Conservation (phyloP, 192 early-diverging fungal species). For the Rhizophagus clarus region DNA sequence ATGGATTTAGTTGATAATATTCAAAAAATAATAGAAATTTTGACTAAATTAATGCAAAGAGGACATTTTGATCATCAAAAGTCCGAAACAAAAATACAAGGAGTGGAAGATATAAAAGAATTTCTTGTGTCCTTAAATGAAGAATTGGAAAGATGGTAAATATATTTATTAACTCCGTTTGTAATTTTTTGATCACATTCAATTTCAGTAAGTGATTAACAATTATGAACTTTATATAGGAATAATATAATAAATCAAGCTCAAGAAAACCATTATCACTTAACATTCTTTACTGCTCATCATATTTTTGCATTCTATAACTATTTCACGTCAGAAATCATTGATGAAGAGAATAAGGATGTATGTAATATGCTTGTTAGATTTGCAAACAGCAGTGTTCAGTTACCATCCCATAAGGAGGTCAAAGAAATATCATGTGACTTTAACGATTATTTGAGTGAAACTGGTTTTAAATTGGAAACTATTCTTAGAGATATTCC, state of each 20-base stretch:
- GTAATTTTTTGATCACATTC: not conserved
- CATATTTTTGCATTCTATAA: slow-evolving; percentile 30
- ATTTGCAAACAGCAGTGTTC: slow-evolving; percentile 8
- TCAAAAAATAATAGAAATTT: slow-evolving; percentile 15
- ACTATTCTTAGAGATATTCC: not conserved
- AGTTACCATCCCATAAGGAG: not conserved
- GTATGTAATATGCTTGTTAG: slow-evolving; percentile 10
- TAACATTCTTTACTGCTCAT: slow-evolving; percentile 27
- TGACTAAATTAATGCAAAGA: slow-evolving; percentile 27
- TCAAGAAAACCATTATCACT: slow-evolving; percentile 27
- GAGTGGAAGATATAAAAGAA: slow-evolving; percentile 1
- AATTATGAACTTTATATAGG: not conserved
- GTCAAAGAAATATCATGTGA: not conserved
- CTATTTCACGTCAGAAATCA: slow-evolving; percentile 8
- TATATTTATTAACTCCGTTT: not conserved
- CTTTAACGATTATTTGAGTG: not conserved
- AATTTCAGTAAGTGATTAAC: not conserved
- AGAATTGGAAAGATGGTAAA: slow-evolving; percentile 26
- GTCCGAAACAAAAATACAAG: not conserved
- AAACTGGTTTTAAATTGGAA: not conserved
- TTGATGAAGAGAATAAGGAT: not conserved
- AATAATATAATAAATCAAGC: not conserved
- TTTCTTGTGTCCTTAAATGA: slow-evolving; percentile 5
- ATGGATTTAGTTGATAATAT: slow-evolving; percentile 20
- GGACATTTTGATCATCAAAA: slow-evolving; percentile 31